phyloP scores from a whole-genome alignment of 768 basidiomycete species.

The Naganishia friedmannii region DNA sequence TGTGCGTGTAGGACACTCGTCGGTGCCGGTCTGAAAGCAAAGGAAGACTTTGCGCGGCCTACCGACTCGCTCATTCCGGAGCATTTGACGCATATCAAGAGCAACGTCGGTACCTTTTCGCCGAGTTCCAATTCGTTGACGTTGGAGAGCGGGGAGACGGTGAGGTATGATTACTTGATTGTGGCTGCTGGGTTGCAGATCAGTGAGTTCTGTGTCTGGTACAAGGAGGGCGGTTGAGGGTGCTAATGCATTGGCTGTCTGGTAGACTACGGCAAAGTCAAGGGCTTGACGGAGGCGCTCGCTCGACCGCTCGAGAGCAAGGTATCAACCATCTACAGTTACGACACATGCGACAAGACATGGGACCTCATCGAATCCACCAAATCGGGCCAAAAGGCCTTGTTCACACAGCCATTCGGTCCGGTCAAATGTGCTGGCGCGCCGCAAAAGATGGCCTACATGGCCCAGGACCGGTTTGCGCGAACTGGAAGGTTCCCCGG shows the following conservation, averaged over 20 bases:
- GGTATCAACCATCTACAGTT: conserved; percentile 89
- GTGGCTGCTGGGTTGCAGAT: conserved; percentile 84
- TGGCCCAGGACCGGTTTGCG: conserved; percentile 62
- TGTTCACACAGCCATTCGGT: conserved; percentile 93
- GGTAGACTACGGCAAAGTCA: conserved; percentile 70
- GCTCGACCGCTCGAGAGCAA: conserved; percentile 66
- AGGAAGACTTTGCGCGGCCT: conserved; percentile 62
- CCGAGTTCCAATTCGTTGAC: conserved; percentile 72
- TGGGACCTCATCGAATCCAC: conserved; percentile 78
- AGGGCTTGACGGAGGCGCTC: conserved; percentile 69
- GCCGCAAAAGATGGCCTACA: conserved; percentile 47
- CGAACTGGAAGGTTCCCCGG: conserved; percentile 60
- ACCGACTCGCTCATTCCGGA: conserved; percentile 70
- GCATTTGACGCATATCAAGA: conserved; percentile 68
- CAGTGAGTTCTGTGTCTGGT: conserved; percentile 52
- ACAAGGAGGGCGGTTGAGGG: neutral
- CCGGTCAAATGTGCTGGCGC: conserved; percentile 79
- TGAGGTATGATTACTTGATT: conserved; percentile 80
- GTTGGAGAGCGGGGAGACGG: conserved; percentile 65
- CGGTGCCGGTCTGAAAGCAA: conserved; percentile 75
- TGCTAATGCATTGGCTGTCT: conserved; percentile 12
- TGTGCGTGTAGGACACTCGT: conserved; percentile 65
- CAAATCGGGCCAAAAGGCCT: conserved; percentile 67
- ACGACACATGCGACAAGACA: conserved; percentile 81
- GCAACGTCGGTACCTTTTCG: conserved; percentile 70